Evolutionary conservation across 257 asterid genomes (phyloP).

Genomic region (Craterostigma plantagineum): DNA sequence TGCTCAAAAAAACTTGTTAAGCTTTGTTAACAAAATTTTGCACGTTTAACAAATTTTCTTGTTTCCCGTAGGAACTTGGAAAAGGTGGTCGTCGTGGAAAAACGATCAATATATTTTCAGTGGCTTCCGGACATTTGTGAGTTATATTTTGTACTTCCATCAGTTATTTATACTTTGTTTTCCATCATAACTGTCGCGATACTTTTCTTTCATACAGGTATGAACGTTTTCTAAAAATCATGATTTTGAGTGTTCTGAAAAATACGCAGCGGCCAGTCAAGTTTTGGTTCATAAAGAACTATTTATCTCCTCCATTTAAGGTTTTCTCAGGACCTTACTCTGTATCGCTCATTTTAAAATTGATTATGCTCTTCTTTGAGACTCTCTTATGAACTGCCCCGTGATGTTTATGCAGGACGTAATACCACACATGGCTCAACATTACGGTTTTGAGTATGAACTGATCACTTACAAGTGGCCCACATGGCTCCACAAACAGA

Average conservation of each 20-base stretch:
- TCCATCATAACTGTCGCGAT: conserved; percentile 7
- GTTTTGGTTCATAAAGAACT: conserved; percentile 98
- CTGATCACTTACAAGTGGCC: conserved; percentile 98
- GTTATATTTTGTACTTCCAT: conserved; percentile 8
- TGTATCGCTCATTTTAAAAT: neutral
- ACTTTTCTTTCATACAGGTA: conserved; percentile 40
- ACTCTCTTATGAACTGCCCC: conserved; percentile 2
- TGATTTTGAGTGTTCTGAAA: conserved; percentile 88
- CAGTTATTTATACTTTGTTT: neutral
- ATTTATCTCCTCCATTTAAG: conserved; percentile 97
- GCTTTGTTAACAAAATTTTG: conserved; percentile 8
- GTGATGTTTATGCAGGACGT: conserved; percentile 44
- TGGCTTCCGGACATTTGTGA: conserved; percentile 98
- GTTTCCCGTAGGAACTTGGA: conserved; percentile 38
- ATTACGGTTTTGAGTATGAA: conserved; percentile 87
- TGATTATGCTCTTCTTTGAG: conserved; percentile 6
- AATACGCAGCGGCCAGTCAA: conserved; percentile 79
- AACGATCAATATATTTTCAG: conserved; percentile 78
- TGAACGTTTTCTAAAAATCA: conserved; percentile 84
- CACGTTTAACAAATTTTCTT: conserved; percentile 7
- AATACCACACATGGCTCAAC: conserved; percentile 86
- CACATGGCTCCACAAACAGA: conserved; percentile 93
- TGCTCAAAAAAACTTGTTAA: neutral
- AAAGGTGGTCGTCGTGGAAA: conserved; percentile 58
- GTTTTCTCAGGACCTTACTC: conserved; percentile 15